phyloP scores from a whole-genome alignment of 345 rosid genomes.

The Erucastrum elatum region DNA sequence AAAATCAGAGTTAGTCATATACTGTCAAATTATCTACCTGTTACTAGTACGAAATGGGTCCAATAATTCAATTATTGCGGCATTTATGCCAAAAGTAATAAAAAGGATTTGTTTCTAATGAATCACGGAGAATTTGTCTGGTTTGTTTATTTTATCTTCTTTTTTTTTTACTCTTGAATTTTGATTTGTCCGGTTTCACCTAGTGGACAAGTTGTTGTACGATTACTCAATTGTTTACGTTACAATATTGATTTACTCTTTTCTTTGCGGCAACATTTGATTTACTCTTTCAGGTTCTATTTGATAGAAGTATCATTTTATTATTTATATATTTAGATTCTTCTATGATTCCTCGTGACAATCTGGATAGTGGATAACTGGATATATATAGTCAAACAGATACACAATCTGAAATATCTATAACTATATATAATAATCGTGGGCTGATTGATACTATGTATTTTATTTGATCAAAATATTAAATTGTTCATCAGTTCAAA shows the following conservation, averaged over 20 bases:
- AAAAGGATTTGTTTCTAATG: conserved; percentile 1
- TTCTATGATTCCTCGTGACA: conserved; percentile 10
- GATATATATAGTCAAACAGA: not conserved
- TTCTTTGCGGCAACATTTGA: not conserved
- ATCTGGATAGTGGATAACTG: conserved; percentile 4
- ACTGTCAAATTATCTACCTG: not conserved
- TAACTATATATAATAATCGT: not conserved
- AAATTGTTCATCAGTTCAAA: too few relatives aligned
- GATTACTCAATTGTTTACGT: conserved; percentile 24
- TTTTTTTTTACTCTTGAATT: not conserved
- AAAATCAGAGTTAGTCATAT: not conserved
- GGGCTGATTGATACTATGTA: not conserved
- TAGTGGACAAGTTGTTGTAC: conserved; percentile 39
- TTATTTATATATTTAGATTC: conserved; percentile 19
- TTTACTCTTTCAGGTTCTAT: conserved; percentile 2
- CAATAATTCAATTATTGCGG: conserved; percentile 21
- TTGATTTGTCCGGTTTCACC: conserved; percentile 22
- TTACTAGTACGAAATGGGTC: conserved; percentile 13
- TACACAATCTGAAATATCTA: not conserved
- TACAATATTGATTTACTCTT: not conserved
- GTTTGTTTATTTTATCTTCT: not conserved
- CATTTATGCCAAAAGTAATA: not conserved
- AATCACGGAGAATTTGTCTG: conserved; percentile 10
- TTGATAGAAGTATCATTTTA: not conserved
- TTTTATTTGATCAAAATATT: not conserved